A percentile compares a stretch with the other conserved stretches of the same genome.
phyloP scores from a whole-genome alignment of 768 basidiomycete species.

The Lactifluus echinatus region DNA sequence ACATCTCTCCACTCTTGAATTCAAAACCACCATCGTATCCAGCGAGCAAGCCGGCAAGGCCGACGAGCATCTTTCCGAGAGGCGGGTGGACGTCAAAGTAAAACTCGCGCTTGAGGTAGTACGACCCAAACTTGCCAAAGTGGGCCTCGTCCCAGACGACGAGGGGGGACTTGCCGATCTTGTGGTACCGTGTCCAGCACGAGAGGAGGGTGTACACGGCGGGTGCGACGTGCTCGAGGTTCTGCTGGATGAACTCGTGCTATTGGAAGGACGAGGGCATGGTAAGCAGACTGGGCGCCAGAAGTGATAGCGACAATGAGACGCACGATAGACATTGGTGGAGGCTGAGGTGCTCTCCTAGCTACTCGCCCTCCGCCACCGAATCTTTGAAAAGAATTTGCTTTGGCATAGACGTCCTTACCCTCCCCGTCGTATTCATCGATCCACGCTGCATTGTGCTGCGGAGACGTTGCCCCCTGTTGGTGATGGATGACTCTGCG shows the following conservation, averaged over 20 bases:
- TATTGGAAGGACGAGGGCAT: constrained; percentile 23
- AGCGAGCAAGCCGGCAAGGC: constrained; percentile 79
- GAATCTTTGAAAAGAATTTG: constrained; percentile 26
- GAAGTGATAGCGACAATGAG: constrained; percentile 2
- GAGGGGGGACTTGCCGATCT: constrained; percentile 74
- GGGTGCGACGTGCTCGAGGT: constrained; percentile 69
- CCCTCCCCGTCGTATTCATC: constrained; percentile 48
- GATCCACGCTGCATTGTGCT: constrained; percentile 25
- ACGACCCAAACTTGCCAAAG: constrained; percentile 97
- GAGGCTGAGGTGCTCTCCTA: constrained; percentile 47
- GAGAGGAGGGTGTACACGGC: constrained; percentile 86
- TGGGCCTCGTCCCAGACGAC: constrained; percentile 99
- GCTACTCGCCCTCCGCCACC: constrained; percentile 43
- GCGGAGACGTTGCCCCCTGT: constrained; percentile 20
- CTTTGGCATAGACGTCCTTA: constrained; percentile 53
- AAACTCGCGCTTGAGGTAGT: constrained; percentile 98
- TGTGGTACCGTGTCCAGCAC: constrained; percentile 91
- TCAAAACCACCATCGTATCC: constrained; percentile 92
- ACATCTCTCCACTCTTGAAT: constrained; percentile 85
- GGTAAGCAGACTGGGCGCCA: neutral
- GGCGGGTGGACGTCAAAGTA: constrained; percentile 99
- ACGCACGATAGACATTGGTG: constrained; percentile 46
- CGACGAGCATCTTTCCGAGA: constrained; percentile 98
- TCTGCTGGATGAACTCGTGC: constrained; percentile 73
- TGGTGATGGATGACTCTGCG: constrained; percentile 34